A percentile compares a stretch with the other conserved stretches of the same genome.
These are phyloP conservation scores for Tripterygium wilfordii DNA, from an alignment of 177 flowering plant genomes.

Conservation along the genomic window DNA sequence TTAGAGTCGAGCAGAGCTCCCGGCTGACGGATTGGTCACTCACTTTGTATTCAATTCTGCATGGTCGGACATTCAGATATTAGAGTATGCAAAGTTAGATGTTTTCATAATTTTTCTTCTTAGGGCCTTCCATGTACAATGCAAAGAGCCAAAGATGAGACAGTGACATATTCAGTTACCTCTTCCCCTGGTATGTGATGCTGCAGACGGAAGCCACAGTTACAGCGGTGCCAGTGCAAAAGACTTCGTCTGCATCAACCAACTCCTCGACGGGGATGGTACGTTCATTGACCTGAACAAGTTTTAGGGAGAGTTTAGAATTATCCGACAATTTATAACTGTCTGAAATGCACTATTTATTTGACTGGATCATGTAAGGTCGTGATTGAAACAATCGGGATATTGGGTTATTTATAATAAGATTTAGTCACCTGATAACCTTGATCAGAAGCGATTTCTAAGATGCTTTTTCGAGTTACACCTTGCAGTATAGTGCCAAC, in stretches of 20 bases:
- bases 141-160: too few species aligned
- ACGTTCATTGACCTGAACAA: slow-evolving; percentile 71
- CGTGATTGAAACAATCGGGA: too few species aligned
- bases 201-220: slow-evolving; percentile 77
- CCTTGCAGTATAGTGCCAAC: slow-evolving; percentile 79
- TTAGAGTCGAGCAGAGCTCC: slow-evolving; percentile 33
- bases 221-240: slow-evolving; percentile 93
- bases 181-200: slow-evolving; percentile 51
- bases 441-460: slow-evolving; percentile 57
- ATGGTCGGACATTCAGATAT: not conserved
- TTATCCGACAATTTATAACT: too few species aligned
- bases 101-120: too few species aligned
- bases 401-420: too few species aligned
- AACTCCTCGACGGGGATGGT: slow-evolving; percentile 57
- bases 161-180: slow-evolving; percentile 25
- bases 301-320: not conserved
- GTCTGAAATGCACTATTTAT: too few species aligned
- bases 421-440: slow-evolving; percentile 56
- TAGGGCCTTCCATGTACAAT: not conserved
- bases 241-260: slow-evolving; percentile 73
- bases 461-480: slow-evolving; percentile 75
- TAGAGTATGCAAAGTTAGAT: too few species aligned
- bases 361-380: too few species aligned
- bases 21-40: slow-evolving; percentile 19
- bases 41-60: slow-evolving; percentile 47